Conservation (phyloP, 345 rosid genomes). For the Mangifera indica region DNA sequence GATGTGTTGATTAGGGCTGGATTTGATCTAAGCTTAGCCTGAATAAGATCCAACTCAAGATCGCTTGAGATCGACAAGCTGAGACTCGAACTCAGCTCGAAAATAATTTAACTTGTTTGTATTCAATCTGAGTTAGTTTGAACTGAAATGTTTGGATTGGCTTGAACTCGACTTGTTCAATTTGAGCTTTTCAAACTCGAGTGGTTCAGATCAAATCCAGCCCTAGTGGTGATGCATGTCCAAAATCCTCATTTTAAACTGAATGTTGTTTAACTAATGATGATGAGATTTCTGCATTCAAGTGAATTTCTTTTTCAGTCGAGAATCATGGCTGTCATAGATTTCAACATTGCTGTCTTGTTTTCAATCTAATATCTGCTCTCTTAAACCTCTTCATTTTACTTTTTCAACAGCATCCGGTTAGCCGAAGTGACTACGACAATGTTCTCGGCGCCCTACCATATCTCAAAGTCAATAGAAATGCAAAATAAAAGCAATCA, state of each 20-base stretch:
- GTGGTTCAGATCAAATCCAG: no score
- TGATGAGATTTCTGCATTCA: neutral
- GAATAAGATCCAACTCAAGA: no score
- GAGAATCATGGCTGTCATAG: neutral
- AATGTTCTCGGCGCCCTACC: slow-evolving; percentile 84
- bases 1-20: neutral
- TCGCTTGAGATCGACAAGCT: no score
- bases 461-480: slow-evolving; percentile 81
- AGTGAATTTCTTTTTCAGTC: neutral
- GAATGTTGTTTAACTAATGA: neutral
- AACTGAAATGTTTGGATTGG: no score
- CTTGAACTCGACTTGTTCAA: no score
- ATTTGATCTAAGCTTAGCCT: no score
- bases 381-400: neutral
- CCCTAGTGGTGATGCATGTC: neutral
- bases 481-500: slow-evolving; percentile 44
- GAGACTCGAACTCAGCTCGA: no score
- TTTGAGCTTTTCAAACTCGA: no score
- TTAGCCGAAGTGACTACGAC: slow-evolving; percentile 82
- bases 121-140: no score
- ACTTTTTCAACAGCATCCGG: slow-evolving; percentile 44
- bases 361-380: neutral
- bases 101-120: no score
- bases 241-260: neutral
- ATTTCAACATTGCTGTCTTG: neutral